A percentile compares a stretch with the other conserved stretches of the same genome.
These are phyloP conservation scores for Globisporangium carolinianum DNA, from an alignment of 352 stramenopile species.

Conservation along the genomic window DNA sequence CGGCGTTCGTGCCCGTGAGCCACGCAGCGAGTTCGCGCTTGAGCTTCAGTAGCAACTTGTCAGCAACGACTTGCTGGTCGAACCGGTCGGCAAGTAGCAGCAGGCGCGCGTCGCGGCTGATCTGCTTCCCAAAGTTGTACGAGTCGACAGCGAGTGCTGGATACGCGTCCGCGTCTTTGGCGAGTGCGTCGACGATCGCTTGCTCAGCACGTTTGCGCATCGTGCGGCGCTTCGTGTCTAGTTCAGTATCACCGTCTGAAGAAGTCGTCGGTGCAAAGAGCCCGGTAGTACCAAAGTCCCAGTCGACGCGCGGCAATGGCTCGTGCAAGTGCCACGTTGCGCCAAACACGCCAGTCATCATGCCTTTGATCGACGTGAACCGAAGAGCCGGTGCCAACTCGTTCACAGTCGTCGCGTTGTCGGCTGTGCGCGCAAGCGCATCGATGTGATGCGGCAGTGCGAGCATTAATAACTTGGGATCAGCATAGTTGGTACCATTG, in stretches of 20 bases:
- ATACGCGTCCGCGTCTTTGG: constrained; percentile 46
- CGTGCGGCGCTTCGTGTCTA: constrained; percentile 16
- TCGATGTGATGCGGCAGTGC: constrained; percentile 70
- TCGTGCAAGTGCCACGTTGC: constrained; percentile 63
- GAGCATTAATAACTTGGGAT: constrained; percentile 55
- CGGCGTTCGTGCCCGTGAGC: constrained; percentile 51
- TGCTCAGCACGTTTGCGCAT: constrained; percentile 26
- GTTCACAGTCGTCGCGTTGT: constrained; percentile 8
- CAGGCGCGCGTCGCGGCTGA: constrained; percentile 61
- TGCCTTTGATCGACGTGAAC: constrained; percentile 68
- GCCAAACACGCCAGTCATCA: constrained; percentile 65
- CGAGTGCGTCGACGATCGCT: constrained; percentile 35
- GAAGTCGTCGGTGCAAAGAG: constrained; percentile 18
- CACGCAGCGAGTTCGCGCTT: constrained; percentile 49
- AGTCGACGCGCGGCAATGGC: constrained; percentile 43
- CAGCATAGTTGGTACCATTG: no score
- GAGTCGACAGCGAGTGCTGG: constrained; percentile 40
- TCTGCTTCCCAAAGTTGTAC: constrained; percentile 81
- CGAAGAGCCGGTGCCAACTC: constrained; percentile 34
- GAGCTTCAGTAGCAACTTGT: constrained; percentile 46
- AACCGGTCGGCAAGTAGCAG: constrained; percentile 77
- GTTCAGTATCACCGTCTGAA: no score
- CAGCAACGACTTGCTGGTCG: constrained; percentile 34
- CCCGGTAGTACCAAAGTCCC: constrained; percentile 55
- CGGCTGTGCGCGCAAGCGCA: constrained; percentile 18